Evolutionary conservation across 345 rosid species (phyloP).

Genomic region (Salix suchowensis): DNA sequence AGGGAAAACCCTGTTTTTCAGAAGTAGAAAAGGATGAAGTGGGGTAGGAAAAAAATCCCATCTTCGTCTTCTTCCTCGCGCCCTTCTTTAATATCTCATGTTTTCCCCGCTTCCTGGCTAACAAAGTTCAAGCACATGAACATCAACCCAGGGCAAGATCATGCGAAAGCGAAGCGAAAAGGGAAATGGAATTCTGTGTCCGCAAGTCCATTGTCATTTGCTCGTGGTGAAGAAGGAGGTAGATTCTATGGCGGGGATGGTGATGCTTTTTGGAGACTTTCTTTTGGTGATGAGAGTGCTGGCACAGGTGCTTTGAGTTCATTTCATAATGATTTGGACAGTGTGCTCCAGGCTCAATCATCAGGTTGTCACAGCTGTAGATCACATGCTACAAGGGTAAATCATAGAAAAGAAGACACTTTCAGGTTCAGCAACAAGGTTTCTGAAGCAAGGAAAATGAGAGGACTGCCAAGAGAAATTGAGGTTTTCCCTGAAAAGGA

Average conservation of each 20-base stretch:
- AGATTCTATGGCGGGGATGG: conserved; percentile 41
- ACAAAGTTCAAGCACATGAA: conserved; percentile 58
- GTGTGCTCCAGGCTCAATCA: conserved; percentile 19
- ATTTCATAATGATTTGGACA: conserved; percentile 29
- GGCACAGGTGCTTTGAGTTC: conserved; percentile 13
- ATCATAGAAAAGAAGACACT: conserved; percentile 25
- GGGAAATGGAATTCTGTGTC: conserved; percentile 29
- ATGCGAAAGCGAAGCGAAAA: conserved; percentile 26
- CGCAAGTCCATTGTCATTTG: conserved; percentile 16
- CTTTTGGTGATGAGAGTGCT: conserved; percentile 41
- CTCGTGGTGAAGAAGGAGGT: conserved; percentile 17
- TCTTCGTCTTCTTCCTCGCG: conserved; percentile 27
- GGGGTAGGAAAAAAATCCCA: conserved; percentile 51
- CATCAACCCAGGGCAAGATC: conserved; percentile 13
- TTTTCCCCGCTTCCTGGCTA: conserved; percentile 52
- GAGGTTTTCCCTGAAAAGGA: conserved; percentile 24
- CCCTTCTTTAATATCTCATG: conserved; percentile 45
- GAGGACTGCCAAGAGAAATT: conserved; percentile 30
- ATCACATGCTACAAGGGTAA: conserved; percentile 23
- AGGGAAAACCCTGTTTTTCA: conserved; percentile 3
- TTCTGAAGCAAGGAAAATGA: conserved; percentile 39
- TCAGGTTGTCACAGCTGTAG: conserved; percentile 28
- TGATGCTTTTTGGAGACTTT: conserved; percentile 54
- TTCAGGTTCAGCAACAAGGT: conserved; percentile 39
- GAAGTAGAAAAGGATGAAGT: conserved; percentile 44